Evolutionary conservation across 805 yeast genomes (phyloP).

Genomic region (Metschnikowia amazonensis): DNA sequence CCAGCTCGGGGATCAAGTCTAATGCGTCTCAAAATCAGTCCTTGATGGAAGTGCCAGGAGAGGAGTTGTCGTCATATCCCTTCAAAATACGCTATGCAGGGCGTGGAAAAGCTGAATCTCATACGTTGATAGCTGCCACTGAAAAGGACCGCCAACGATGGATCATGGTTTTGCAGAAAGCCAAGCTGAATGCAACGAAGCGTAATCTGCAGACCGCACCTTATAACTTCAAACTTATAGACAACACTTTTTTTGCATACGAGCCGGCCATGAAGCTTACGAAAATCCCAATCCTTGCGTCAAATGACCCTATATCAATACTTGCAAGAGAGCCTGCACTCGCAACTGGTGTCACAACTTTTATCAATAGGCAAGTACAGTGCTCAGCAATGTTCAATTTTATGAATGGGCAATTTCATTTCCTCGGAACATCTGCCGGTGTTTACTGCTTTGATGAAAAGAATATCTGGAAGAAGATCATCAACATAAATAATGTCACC

Average conservation of each 20-base stretch:
- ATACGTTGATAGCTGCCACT: slow-evolving; percentile 46
- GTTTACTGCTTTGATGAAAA: slow-evolving; percentile 49
- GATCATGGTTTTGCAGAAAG: slow-evolving; percentile 49
- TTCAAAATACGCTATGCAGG: slow-evolving; percentile 58
- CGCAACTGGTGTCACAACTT: background rate
- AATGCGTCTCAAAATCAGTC: background rate
- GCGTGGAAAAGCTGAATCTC: slow-evolving; percentile 50
- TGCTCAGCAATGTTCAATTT: slow-evolving; percentile 46
- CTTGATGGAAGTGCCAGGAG: slow-evolving; percentile 8
- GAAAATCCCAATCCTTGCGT: slow-evolving; percentile 51
- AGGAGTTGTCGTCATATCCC: slow-evolving; percentile 33
- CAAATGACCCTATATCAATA: slow-evolving; percentile 48
- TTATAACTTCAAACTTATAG: slow-evolving; percentile 48
- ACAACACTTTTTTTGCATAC: slow-evolving; percentile 62
- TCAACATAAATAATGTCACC: slow-evolving; percentile 49
- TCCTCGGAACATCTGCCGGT: slow-evolving; percentile 65
- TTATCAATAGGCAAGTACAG: slow-evolving; percentile 33
- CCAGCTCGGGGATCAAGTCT: background rate
- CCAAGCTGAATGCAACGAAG: slow-evolving; percentile 38
- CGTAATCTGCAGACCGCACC: slow-evolving; percentile 44
- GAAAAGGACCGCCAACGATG: slow-evolving; percentile 54
- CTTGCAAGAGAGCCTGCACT: slow-evolving; percentile 1
- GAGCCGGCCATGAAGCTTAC: slow-evolving; percentile 49
- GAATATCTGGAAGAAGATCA: slow-evolving; percentile 56
- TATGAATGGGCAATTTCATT: slow-evolving; percentile 42